Percentiles rank a stretch among this genome's conserved stretches.
phyloP scores from a whole-genome alignment of 768 basidiomycete genomes.

The Pulveroboletus sp. region DNA sequence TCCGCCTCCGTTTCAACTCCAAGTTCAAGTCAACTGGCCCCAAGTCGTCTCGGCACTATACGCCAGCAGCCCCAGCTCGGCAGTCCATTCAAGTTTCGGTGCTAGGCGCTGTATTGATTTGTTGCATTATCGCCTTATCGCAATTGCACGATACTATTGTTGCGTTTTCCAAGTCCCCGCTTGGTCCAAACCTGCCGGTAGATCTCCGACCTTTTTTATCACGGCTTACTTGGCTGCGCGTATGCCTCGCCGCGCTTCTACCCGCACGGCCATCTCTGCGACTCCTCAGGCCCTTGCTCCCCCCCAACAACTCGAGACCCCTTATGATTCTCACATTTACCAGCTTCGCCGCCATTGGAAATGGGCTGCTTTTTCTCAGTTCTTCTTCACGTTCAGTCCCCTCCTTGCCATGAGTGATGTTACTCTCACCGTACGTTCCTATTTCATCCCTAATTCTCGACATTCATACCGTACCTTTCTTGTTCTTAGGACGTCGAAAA shows the following conservation, averaged over 20 bases:
- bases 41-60: neutral
- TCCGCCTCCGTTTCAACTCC: too few species aligned
- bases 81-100: slow-evolving; percentile 11
- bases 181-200: slow-evolving; percentile 25
- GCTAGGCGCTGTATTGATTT: slow-evolving; percentile 14
- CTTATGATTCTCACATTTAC: slow-evolving; percentile 39
- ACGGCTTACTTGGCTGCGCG: slow-evolving; percentile 33
- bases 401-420: slow-evolving; percentile 73
- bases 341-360: slow-evolving; percentile 80
- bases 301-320: slow-evolving; percentile 24
- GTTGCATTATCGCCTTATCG: slow-evolving; percentile 23
- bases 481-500: slow-evolving; percentile 68
- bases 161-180: slow-evolving; percentile 17
- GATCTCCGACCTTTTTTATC: slow-evolving; percentile 39
- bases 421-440: slow-evolving; percentile 52
- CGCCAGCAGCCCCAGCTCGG: slow-evolving; percentile 11
- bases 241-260: slow-evolving; percentile 60
- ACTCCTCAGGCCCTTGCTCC: slow-evolving; percentile 30
- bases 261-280: slow-evolving; percentile 35
- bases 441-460: neutral
- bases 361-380: slow-evolving; percentile 91
- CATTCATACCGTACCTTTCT: slow-evolving; percentile 10
- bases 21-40: slow-evolving; percentile 2
- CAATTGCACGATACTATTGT: slow-evolving; percentile 14
- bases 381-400: slow-evolving; percentile 80